Evolutionary conservation across 164 flowering plant species (phyloP), one percentile per base, ranked within the genome.

Genomic region (Tinospora cordifolia): DNA sequence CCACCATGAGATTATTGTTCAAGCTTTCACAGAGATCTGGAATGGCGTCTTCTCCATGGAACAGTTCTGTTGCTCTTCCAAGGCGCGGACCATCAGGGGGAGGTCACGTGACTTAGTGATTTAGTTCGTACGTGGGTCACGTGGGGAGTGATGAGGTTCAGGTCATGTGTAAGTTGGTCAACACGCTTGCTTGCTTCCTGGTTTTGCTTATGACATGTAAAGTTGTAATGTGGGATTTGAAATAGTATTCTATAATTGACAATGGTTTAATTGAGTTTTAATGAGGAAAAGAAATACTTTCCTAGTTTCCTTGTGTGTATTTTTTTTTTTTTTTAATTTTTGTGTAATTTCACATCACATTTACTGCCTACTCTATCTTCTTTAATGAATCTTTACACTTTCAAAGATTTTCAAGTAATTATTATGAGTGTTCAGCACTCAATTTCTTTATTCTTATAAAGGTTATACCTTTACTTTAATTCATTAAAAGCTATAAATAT

Each of bases 1-100:
- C 63, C 84, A 88, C 72, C 90, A 87, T 40, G 83, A 81, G 0
- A 69, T 79, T 39, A 90, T 88, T 51, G 60, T 87, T 25, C 71
- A 75, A 57, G 95, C 84, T 25, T 90, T 88, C 72, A 73, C 79
- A 6, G 87, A 86, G 83, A 86, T 90, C 77, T 87, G 88, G 82
- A 78, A 84, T 64, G 83, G 81, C 4, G 78, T 75, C 41, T 77
- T 78, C 76, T 82, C 82, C 38, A 54, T 9, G 8, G 60, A 54
- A 21, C n/a, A 14, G 54, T 13, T 13, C 19, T 19, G 19, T 47
- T 47, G 54, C 19, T 19, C 54, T 2, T 47, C 19, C 19, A 47
- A 47, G 11, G 19, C 14, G 14, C 19, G 22, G 19, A n/a, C 19
- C 3, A n/a, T 51, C 3, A 15, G 21, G 21, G 3, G 59, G 59